Base-by-base conservation (phyloP, 768 basidiomycete species). In the Hydnomerulius pinastri region DNA sequence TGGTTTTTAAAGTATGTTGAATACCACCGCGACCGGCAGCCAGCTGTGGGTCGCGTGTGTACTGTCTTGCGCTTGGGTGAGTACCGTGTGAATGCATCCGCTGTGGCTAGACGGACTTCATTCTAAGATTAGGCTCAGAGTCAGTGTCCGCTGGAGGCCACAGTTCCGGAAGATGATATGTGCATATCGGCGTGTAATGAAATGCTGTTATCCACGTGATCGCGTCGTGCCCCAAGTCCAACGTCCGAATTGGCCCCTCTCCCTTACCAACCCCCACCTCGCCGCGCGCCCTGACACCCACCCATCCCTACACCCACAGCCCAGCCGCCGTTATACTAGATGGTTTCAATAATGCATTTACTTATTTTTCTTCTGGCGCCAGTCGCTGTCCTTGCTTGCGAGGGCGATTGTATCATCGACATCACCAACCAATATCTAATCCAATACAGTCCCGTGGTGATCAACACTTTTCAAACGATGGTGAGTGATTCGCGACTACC, bases 321-420 rank as follows among this genome's bases (percentile, higher is more conserved):
- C 25, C 13, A 21, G 18, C n/a, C n/a, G n/a, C n/a, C n/a, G n/a
- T n/a, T 23, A 20, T 46, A 20, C 18, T 6, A 10, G 51, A 69
- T 66, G 65, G 35, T 66, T 18, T 54, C 37, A 18, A 52, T 36
- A 38, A 36, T 55, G 45, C 54, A 59, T 46, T 33, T 67, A 45
- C 6, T 64, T 40, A 38, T 65, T 25, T 33, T 71, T 25, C 42
- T 71, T 46, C 30, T 61, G 17, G 56, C 67, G 58, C 72, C 76
- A 38, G 60, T 67, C 59, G 61, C 71, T 35, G 75, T 79, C 50
- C 59, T 61, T 30, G 82, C 82, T 24, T 91, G 88, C 63, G 88
- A 90, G 73, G 83, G 81, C 20, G 79, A 82, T 25, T 90, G 88
- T 61, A 86, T 84, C 49, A 65, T 69, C 15, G 75, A 68, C n/a